These are phyloP conservation scores for Clavispora phyllophila DNA, from an alignment of 805 yeast species.

Conservation along the genomic window DNA sequence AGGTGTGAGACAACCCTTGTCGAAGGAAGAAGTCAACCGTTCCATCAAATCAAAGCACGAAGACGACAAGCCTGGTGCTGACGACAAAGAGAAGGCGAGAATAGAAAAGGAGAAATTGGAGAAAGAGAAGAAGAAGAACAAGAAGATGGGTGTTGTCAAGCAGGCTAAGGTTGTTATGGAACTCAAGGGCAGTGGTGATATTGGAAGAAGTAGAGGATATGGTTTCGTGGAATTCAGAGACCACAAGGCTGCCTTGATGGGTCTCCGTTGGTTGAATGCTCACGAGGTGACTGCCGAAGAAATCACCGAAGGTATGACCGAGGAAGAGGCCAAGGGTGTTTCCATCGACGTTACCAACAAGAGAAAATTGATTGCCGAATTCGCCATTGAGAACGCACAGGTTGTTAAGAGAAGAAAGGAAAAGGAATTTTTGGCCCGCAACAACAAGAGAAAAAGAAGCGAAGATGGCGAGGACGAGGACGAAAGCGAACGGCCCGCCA, in stretches of 20 bases:
- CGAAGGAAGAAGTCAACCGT: slow-evolving; percentile 82
- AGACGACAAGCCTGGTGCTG: slow-evolving; percentile 18
- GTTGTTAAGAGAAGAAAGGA: slow-evolving; percentile 89
- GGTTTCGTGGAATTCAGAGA: slow-evolving; percentile 93
- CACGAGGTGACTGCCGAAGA: slow-evolving; percentile 75
- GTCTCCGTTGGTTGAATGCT: slow-evolving; percentile 93
- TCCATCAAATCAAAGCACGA: slow-evolving; percentile 64
- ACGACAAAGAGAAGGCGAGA: slow-evolving; percentile 10
- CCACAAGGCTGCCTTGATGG: slow-evolving; percentile 92
- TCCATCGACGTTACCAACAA: slow-evolving; percentile 50
- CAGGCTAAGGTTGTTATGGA: slow-evolving; percentile 93
- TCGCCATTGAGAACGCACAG: slow-evolving; percentile 92
- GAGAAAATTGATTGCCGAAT: slow-evolving; percentile 85
- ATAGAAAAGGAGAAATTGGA: slow-evolving; percentile 9
- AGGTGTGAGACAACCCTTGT: slow-evolving; percentile 71
- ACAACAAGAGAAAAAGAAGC: slow-evolving; percentile 23
- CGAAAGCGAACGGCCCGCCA: slow-evolving; percentile 15
- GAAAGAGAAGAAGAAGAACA: slow-evolving; percentile 47
- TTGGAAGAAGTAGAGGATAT: slow-evolving; percentile 93
- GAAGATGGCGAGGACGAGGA: slow-evolving; percentile 11
- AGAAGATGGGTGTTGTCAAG: slow-evolving; percentile 83
- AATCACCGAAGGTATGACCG: slow-evolving; percentile 62
- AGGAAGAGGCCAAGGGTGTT: slow-evolving; percentile 58
- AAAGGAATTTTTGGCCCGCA: slow-evolving; percentile 41
- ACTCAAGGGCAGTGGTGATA: slow-evolving; percentile 79